These are phyloP conservation scores for Linaria vulgaris DNA, from an alignment of 257 asterid genomes.

Conservation along the genomic window DNA sequence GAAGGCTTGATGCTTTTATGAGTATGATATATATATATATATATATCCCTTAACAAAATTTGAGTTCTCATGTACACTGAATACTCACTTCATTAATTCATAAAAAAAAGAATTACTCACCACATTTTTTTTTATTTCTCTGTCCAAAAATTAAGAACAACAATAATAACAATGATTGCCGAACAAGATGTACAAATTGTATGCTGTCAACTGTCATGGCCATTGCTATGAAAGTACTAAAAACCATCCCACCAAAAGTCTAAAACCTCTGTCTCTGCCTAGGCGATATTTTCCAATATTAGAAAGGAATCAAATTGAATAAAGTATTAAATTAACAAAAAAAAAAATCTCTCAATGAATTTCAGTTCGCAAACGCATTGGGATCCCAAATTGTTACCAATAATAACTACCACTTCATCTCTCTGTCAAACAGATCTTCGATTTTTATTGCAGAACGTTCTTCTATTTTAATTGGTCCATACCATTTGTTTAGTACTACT, in stretches of 20 bases:
- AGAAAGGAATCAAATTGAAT: constrained; percentile 14
- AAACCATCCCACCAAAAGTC: constrained; percentile 13
- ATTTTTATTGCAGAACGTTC: constrained; percentile 11
- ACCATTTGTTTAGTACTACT: neutral
- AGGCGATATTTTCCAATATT: constrained; percentile 23
- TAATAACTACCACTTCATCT: constrained; percentile 5
- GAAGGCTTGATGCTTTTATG: too few species aligned
- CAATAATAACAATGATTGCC: too few species aligned
- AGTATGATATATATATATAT: too few species aligned
- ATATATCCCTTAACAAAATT: too few species aligned
- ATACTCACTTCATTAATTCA: too few species aligned
- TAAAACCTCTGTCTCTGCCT: neutral
- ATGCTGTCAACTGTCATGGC: too few species aligned
- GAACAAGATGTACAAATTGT: too few species aligned
- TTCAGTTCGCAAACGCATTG: constrained; percentile 27
- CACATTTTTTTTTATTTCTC: too few species aligned
- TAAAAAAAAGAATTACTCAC: too few species aligned
- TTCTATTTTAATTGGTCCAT: neutral
- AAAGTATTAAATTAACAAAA: constrained; percentile 10
- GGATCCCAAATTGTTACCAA: constrained; percentile 25
- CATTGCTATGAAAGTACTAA: constrained; percentile 19
- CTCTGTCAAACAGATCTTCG: constrained; percentile 15
- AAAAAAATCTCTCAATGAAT: too few species aligned
- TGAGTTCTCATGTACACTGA: too few species aligned
- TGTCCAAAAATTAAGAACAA: too few species aligned